Base-by-base conservation (phyloP, 176 grass and related monocot species). In the barley (Hordeum vulgare) region DNA sequence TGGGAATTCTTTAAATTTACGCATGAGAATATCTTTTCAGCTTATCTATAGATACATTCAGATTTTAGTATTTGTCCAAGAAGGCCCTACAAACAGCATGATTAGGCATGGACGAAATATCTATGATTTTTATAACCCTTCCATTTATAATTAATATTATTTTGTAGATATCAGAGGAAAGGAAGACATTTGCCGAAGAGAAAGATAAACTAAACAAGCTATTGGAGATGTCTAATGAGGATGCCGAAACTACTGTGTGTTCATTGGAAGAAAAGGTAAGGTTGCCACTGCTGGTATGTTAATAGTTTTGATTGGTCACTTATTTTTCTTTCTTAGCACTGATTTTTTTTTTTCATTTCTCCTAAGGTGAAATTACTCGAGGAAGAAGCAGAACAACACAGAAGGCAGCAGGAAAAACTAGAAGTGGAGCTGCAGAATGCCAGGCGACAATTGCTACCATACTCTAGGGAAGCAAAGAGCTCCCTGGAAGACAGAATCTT, bases 131-230 rank as follows among this genome's bases (percentile, higher is more conserved):
- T 60, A 54, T 72, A 61, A 78, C 77, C 27, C 14, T 56, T 61
- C 69, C 18, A 54, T 54, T 54, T 54, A 8, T 21, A 54, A 54
- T 54, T 53, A 49, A 53, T 68, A 41, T 64, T 75, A 13, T 51
- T 63, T 42, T 89, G 56, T 84, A 97, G 92, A 89, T 90, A 80
- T 89, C 89, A 34, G 83, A 94, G 84, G 87, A 84, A 74, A 94
- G 71, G 49, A 94, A 88, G 65, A 37, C 33, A 62, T 86, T 89
- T 89, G 92, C 88, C 67, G 83, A 92, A 90, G 94, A 90, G 77
- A 97, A 94, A 80, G 88, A 97, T 86, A 92, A 94, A 74, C 92
- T 87, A 80, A 84, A 90, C 40, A 97, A 94, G 82, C 56, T 97
- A 62, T 86, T 97, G 76, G 94, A 94, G 83, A 87, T 45, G 37